Base-by-base conservation (phyloP, 495 filamentous ascomycete species). In the Tuber borchii region DNA sequence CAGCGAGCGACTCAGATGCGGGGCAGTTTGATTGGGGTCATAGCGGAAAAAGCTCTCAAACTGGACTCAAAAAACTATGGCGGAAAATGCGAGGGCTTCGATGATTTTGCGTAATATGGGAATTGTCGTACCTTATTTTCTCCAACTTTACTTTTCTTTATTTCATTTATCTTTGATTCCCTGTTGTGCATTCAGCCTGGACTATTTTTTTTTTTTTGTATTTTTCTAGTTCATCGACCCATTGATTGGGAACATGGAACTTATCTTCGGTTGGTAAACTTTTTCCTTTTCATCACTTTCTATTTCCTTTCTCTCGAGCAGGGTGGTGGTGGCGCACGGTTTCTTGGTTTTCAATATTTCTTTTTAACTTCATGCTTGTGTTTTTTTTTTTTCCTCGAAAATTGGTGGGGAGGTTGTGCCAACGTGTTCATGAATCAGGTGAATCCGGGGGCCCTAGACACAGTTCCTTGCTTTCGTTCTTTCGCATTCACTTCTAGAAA, bases 1-100 rank as follows among this genome's bases (percentile, higher is more conserved):
- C 86, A 17, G 82, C 83, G 48, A 85, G 88, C 72, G 84, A 87
- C 78, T 84, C 83, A 72, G 83, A 84, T 61, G 81, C 83, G 61
- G 80, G 81, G 69, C 82, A 82, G 45, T 77, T 82, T 37, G 77
- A 82, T 46, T 82, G 80, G 80, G 76, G 77, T 42, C 51, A 74
- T 42, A 39, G 75, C 19, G 77, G 75, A 31, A 82, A 71, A 51
- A 77, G 77, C 22, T 72, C 77, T 22, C 77, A 74, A 43, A 79
- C 80, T n/a, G 80, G 80, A 16, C 68, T 82, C 39, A 79, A 73
- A 77, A 76, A 73, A 31, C 46, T 82, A 43, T 82, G 80, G 80
- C 74, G 80, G 40, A 82, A 73, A 70, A 74, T 82, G 56, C 79
- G 74, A 61, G 76, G 80, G 19, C 80, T 75, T 31, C 77, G 73